Percentiles rank a stretch among this genome's conserved stretches.
These are phyloP conservation scores for Parasitella parasitica DNA, from an alignment of 371 early-diverging fungal species.

Conservation along the genomic window DNA sequence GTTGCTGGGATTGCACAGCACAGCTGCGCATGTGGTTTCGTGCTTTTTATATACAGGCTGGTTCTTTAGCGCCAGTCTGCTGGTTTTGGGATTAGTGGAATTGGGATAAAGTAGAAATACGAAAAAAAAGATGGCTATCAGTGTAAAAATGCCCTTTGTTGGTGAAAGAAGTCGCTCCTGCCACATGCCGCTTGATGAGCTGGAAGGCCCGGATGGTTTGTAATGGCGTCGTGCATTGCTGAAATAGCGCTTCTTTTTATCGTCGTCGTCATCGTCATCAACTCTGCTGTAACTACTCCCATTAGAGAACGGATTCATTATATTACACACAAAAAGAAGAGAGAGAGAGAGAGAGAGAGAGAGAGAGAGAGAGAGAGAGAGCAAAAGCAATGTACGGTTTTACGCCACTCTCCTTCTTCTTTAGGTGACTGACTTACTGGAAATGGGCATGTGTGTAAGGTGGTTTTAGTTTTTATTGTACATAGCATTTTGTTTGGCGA, in stretches of 20 bases:
- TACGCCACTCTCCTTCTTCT: no score
- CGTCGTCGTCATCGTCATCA: constrained; percentile 1
- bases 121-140: constrained; percentile 1
- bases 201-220: background rate
- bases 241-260: constrained; percentile 8
- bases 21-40: constrained; percentile 14
- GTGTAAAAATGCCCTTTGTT: background rate
- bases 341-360: no score
- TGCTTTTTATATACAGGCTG: constrained; percentile 21
- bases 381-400: no score
- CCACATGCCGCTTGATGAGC: background rate
- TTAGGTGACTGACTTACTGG: background rate
- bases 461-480: background rate
- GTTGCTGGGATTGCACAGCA: constrained; percentile 25
- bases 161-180: background rate
- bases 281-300: background rate
- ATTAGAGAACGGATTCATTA: background rate
- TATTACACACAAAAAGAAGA: background rate
- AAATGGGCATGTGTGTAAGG: no score
- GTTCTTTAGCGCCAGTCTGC: background rate
- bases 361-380: no score
- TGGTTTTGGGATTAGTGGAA: background rate
- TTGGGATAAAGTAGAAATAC: background rate
- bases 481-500: background rate
- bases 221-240: constrained; percentile 1